Percentiles rank a stretch among this genome's conserved stretches.
These are phyloP conservation scores for Podospora pseudoanserina DNA, from an alignment of 495 filamentous ascomycete genomes.

Conservation along the genomic window DNA sequence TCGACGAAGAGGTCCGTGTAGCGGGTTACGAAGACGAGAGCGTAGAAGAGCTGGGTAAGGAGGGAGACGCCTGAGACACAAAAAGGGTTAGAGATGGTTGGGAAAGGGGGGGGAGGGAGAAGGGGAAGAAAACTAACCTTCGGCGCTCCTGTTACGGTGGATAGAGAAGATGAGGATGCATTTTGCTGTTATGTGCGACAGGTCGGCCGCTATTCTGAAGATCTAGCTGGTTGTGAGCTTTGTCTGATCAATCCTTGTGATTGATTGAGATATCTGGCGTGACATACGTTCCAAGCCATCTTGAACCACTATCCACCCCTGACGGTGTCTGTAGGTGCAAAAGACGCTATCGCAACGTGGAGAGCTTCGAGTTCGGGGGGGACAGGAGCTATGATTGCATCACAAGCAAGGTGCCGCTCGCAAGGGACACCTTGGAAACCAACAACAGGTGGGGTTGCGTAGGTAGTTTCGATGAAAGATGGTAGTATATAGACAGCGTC, in stretches of 20 bases:
- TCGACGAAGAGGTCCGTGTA: constrained; percentile 77
- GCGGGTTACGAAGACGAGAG: constrained; percentile 76
- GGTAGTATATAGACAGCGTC: not conserved
- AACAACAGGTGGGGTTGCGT: not conserved
- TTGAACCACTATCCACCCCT: not conserved
- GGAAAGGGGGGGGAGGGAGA: constrained; percentile 14
- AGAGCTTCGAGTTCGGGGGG: not conserved
- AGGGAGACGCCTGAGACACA: constrained; percentile 71
- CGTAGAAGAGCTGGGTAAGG: constrained; percentile 87
- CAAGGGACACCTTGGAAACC: constrained; percentile 2
- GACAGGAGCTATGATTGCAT: constrained; percentile 2
- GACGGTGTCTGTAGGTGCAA: not conserved
- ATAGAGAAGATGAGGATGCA: constrained; percentile 88
- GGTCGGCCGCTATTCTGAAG: constrained; percentile 77
- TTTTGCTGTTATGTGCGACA: constrained; percentile 81
- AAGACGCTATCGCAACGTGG: not conserved
- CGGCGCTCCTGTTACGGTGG: constrained; percentile 79
- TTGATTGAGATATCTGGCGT: not conserved
- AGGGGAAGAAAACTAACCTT: constrained; percentile 55
- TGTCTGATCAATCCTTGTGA: not conserved
- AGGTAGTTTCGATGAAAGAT: not conserved
- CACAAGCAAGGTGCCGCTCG: constrained; percentile 1
- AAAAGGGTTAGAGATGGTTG: not conserved
- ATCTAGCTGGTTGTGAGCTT: constrained; percentile 40
- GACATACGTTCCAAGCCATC: constrained; percentile 3